Base-by-base conservation (phyloP, 2,329 filamentous ascomycete species). In the Arthroderma uncinatum region DNA sequence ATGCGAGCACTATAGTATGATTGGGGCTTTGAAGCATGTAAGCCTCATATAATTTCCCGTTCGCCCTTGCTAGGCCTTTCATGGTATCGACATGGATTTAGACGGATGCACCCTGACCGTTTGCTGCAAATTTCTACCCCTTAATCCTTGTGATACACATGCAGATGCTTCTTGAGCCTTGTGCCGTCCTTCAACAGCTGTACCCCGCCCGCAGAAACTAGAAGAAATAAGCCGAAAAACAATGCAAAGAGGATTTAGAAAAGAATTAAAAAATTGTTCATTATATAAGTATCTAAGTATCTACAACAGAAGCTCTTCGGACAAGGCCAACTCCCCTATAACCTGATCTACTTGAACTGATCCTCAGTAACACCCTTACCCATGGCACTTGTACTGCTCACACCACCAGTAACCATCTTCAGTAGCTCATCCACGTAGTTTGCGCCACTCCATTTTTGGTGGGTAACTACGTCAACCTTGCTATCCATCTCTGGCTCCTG, bases 391-490 rank as follows among this genome's bases (percentile, higher is more conserved):
- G 92, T 97, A 62, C 85, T 90, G 71, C 85, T 91, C 57, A 97
- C 84, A 62, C 93, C 93, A 1, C 93, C 93, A 3, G 85, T 91
- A 34, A 98, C 88, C 91, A 98, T 96, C 82, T 95, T 95, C 73
- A 95, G 78, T 76, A 96, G 70, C 73, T 95, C 90, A 71, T 98
- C 93, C 19, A 92, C 87, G 70, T 97, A 97, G 64, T 87, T 91
- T 21, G 93, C 93, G 53, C 93, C 93, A 66, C 83, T 89, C 93
- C 93, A 98, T 76, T 97, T 98, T 82, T 98, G 93, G 78, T 98
- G 93, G 75, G 89, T 96, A 62, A 98, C 89, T 39, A 98, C 93
- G 70, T 98, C 93, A 60, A 96, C 85, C 60, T 86, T 86, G 59
- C 81, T 79, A 61, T 87, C 89, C 79, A 96, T 96, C 80, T 98